Evolutionary conservation across 129 eudicot species (phyloP).

Genomic region (Chrysanthemum seticuspe): DNA sequence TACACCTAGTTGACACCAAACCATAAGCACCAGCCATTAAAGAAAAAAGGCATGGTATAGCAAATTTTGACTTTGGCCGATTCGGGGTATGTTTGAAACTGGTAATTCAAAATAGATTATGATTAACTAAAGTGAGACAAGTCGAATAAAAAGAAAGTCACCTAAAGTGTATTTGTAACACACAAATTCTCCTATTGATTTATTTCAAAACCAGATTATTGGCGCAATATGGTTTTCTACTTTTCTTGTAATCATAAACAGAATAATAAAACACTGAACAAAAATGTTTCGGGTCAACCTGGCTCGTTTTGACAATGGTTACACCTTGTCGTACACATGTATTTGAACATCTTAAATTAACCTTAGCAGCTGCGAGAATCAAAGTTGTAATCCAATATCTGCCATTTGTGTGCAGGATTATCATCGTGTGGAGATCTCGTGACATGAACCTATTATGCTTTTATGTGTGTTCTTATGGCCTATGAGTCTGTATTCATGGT

Average conservation of each 20-base stretch:
- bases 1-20: neutral
- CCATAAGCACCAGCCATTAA: too few species aligned
- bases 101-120: too few species aligned
- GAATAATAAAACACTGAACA: too few species aligned
- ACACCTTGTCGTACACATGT: neutral
- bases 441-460: slow-evolving; percentile 16
- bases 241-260: neutral
- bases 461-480: slow-evolving; percentile 9
- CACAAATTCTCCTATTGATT: too few species aligned
- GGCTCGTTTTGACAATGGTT: neutral
- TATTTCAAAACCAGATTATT: too few species aligned
- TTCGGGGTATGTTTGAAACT: too few species aligned
- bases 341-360: neutral
- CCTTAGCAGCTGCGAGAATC: neutral
- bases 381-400: slow-evolving; percentile 3
- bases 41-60: too few species aligned
- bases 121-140: too few species aligned
- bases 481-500: slow-evolving; percentile 5
- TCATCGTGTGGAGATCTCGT: slow-evolving; percentile 3
- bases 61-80: too few species aligned
- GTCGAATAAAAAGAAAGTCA: too few species aligned
- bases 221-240: too few species aligned
- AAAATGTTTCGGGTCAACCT: neutral
- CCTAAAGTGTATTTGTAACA: too few species aligned
- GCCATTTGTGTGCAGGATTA: slow-evolving; percentile 20